Percentiles rank a stretch among this genome's conserved stretches.
Evolutionary conservation across 306 rosid species (phyloP).

Genomic region (Medicago ruthenica): DNA sequence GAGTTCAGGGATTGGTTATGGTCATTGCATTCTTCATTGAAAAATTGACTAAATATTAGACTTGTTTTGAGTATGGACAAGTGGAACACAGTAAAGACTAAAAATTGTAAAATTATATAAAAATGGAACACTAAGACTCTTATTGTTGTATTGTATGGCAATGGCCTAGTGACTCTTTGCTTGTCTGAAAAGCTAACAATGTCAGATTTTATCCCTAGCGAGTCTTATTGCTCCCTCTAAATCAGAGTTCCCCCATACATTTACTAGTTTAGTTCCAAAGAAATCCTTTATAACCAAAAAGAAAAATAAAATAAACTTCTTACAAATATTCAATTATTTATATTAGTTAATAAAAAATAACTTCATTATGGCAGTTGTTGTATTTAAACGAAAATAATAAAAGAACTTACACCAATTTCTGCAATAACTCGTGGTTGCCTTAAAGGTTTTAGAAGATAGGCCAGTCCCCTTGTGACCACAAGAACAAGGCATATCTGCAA

Average conservation of each 20-base stretch:
- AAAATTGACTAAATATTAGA: constrained; percentile 7
- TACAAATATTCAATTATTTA: neutral
- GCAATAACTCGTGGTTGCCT: constrained; percentile 59
- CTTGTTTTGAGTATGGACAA: neutral
- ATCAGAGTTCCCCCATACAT: too few species aligned
- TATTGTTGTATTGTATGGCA: constrained; percentile 1
- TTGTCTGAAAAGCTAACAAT: neutral
- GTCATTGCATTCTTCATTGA: neutral
- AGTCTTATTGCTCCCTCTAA: too few species aligned
- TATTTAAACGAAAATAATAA: neutral
- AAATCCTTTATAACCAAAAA: too few species aligned
- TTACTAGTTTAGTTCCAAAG: too few species aligned
- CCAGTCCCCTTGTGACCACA: constrained; percentile 53
- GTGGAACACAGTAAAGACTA: constrained; percentile 4
- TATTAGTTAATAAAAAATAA: neutral
- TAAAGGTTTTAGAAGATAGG: constrained; percentile 49
- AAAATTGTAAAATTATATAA: neutral
- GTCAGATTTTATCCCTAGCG: too few species aligned
- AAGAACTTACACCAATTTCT: constrained; percentile 69
- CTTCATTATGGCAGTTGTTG: neutral
- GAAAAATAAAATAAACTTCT: too few species aligned
- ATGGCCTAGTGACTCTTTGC: neutral
- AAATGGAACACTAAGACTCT: constrained; percentile 11
- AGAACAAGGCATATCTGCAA: constrained; percentile 57
- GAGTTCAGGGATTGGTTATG: constrained; percentile 1